Evolutionary conservation across 768 basidiomycete species (phyloP).

Genomic region (Nidula microcarpa): DNA sequence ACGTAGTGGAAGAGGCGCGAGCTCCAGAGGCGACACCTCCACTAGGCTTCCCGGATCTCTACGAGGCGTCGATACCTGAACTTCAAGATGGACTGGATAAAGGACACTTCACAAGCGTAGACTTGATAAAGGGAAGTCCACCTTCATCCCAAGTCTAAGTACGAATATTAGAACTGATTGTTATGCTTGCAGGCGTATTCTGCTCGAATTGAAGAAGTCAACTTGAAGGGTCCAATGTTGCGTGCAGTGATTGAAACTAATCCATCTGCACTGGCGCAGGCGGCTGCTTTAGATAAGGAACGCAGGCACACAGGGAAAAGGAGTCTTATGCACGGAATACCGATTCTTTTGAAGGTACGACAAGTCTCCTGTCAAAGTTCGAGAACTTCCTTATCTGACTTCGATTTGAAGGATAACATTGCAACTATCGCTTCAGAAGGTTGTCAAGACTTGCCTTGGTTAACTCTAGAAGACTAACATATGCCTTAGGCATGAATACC

Average conservation of each 20-base stretch:
- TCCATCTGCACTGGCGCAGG: slow-evolving; percentile 46
- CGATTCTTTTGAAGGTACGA: slow-evolving; percentile 43
- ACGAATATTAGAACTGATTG: neutral
- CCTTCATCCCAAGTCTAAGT: neutral
- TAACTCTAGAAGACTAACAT: neutral
- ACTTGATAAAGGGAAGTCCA: slow-evolving; percentile 51
- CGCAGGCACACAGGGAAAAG: slow-evolving; percentile 37
- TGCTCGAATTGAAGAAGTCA: slow-evolving; percentile 68
- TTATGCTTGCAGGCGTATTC: slow-evolving; percentile 49
- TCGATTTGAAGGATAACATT: slow-evolving; percentile 50
- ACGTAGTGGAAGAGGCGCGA: no score
- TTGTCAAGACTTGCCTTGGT: slow-evolving; percentile 5
- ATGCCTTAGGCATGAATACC: slow-evolving; percentile 36
- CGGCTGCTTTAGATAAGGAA: slow-evolving; percentile 47
- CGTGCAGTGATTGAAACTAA: slow-evolving; percentile 60
- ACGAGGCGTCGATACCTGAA: slow-evolving; percentile 55
- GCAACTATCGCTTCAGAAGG: slow-evolving; percentile 43
- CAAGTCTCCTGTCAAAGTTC: neutral
- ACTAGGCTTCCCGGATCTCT: slow-evolving; percentile 44
- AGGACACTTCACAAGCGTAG: slow-evolving; percentile 52
- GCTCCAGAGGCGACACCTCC: no score
- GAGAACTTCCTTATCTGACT: neutral
- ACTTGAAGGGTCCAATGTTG: slow-evolving; percentile 53
- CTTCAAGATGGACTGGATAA: slow-evolving; percentile 49
- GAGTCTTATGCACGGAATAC: slow-evolving; percentile 52